Evolutionary conservation across 805 yeast genomes (phyloP), one percentile per base, ranked within the genome.

Genomic region (Zygotorulaspora danielsina): DNA sequence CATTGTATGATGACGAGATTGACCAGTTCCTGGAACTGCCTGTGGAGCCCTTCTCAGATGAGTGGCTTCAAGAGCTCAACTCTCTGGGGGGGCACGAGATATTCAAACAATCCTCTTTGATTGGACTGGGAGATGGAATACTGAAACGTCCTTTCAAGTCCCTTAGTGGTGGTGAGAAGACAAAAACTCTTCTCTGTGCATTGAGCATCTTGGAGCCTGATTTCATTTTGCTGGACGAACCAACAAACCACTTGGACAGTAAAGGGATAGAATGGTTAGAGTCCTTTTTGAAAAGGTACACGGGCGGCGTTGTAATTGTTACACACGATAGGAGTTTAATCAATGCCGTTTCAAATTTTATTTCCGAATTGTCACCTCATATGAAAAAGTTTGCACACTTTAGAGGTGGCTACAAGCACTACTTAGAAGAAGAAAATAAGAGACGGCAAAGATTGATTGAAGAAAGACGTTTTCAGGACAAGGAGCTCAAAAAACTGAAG

Each of bases 91-190:
- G 47, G 10, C 46, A 45, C 34, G 49, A 45, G 39, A 45, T 45
- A 17, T 45, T 45, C 41, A 38, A 27, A 25, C 46, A 45, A 24
- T 32, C 31, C 16, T 38, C 45, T 32, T 46, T 36, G 35, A 38
- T 45, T 22, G 49, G 49, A n/a, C 25, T 45, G 27, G 25, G 28
- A 8, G 24, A 45, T 13, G 46, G 38, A 12, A 19, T 35, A 35
- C 36, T 45, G 32, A 38, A 32, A 18, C 45, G 39, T 26, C 39
- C 46, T 38, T 45, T 45, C 45, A 39, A 35, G 34, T 36, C 34
- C 30, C 38, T 45, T 8, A 45, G 49, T 20, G 49, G 49, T 10
- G 46, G 46, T 22, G 46, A 45, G 38, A 45, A 45, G 41, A 45
- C 49, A 10, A 45, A 45, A 27, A 45, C 44, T 5, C 45, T 45